phyloP scores from a whole-genome alignment of 1,284 basidiomycete species.

The Leccinum fuscescens region DNA sequence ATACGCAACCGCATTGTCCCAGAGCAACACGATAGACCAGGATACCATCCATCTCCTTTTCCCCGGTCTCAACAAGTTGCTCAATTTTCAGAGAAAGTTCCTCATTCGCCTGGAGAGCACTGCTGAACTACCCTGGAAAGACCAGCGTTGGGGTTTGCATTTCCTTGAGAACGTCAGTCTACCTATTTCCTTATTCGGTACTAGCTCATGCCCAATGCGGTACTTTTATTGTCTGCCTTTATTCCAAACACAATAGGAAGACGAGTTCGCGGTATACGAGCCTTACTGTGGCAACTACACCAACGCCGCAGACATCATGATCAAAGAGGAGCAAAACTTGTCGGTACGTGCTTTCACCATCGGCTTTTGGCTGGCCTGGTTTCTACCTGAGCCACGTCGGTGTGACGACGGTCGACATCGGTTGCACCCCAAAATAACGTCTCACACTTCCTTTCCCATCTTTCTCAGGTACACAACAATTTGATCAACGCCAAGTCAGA shows the following conservation, averaged over 20 bases:
- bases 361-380: slow-evolving; percentile 13
- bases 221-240: slow-evolving; percentile 31
- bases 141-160: slow-evolving; percentile 86
- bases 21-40: slow-evolving; percentile 83
- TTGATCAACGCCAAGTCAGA: slow-evolving; percentile 85
- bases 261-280: slow-evolving; percentile 92
- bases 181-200: slow-evolving; percentile 22
- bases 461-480: slow-evolving; percentile 60
- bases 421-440: slow-evolving; percentile 22
- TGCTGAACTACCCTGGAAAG: slow-evolving; percentile 79
- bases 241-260: slow-evolving; percentile 69
- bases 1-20: slow-evolving; percentile 78
- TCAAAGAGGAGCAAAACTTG: slow-evolving; percentile 81
- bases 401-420: slow-evolving; percentile 41
- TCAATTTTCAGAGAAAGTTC: slow-evolving; percentile 97
- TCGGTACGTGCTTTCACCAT: slow-evolving; percentile 53
- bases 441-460: slow-evolving; percentile 14
- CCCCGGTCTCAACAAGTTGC: slow-evolving; percentile 91
- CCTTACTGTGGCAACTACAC: slow-evolving; percentile 98
- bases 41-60: slow-evolving; percentile 96
- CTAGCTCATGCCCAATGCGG: slow-evolving; percentile 36
- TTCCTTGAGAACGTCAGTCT: slow-evolving; percentile 77
- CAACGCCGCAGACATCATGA: slow-evolving; percentile 81
- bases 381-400: slow-evolving; percentile 29
- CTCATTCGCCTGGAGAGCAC: slow-evolving; percentile 91